A percentile compares a stretch with the other conserved stretches of the same genome.
These are phyloP conservation scores for Isabelozyma gotoi DNA, from an alignment of 805 yeast species.

Conservation along the genomic window DNA sequence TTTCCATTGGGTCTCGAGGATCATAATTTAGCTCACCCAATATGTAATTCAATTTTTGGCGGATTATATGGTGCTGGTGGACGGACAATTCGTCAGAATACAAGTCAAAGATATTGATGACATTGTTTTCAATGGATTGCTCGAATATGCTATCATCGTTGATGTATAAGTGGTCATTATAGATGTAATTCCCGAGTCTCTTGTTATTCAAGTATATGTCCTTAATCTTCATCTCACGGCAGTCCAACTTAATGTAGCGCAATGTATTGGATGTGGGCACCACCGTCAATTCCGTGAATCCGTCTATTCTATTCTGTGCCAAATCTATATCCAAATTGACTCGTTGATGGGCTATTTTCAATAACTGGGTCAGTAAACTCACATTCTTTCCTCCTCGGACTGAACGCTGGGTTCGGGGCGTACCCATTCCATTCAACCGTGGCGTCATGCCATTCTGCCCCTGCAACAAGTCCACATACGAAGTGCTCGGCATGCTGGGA, in stretches of 20 bases:
- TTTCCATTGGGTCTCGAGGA: conserved; percentile 16
- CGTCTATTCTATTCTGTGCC: conserved; percentile 54
- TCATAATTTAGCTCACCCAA: conserved; percentile 47
- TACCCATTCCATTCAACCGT: neutral
- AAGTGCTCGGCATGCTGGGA: neutral
- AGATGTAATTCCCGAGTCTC: conserved; percentile 52
- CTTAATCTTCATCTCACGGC: conserved; percentile 68
- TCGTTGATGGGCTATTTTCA: conserved; percentile 81
- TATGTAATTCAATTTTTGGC: conserved; percentile 51
- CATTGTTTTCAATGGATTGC: conserved; percentile 19
- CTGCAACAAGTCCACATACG: neutral
- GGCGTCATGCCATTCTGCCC: conserved; percentile 1
- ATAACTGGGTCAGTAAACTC: conserved; percentile 41
- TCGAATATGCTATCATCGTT: conserved; percentile 31
- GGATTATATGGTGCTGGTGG: conserved; percentile 59
- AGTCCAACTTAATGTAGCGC: conserved; percentile 67
- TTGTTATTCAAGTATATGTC: conserved; percentile 61
- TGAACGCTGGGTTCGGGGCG: conserved; percentile 18
- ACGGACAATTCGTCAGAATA: conserved; percentile 40
- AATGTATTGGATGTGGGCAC: conserved; percentile 66
- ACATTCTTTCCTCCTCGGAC: conserved; percentile 15
- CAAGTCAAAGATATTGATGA: conserved; percentile 41
- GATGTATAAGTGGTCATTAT: conserved; percentile 52
- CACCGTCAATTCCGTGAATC: conserved; percentile 80
- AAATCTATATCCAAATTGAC: conserved; percentile 80